Base-by-base conservation (phyloP, 108 stramenopile genomes). In the Parietichytrium sp. region DNA sequence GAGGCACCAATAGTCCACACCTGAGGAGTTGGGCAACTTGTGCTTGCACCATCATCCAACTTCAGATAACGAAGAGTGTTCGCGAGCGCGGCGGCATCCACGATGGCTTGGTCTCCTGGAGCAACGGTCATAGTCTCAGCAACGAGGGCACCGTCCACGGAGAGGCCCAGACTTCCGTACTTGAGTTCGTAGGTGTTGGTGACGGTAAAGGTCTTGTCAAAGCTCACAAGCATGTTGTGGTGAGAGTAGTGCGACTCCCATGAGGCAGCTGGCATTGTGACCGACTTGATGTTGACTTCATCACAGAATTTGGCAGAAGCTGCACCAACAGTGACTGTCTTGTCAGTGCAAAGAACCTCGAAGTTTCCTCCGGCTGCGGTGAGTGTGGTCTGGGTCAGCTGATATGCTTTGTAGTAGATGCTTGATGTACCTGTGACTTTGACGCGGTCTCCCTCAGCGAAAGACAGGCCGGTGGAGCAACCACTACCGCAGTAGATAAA, bases 151-250 rank as follows among this genome's bases (percentile, higher is more conserved):
- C 61, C 61, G 20, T 42, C 61, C 42, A 45, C 38, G n/a, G 61
- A 72, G 42, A 72, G 36, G 61, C 61, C 61, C 23, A 72, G 6
- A 33, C 38, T 72, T 10, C 61, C 61, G 20, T 72, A 72, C 29
- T 45, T 72, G 42, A 72, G 61, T 6, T 12, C 29, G 42, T 72
- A 72, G 33, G 25, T 16, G 42, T 72, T 42, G 33, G 16, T 20
- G 42, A 72, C 20, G 61, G 61, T 72, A 33, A 72, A 45, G 2
- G 36, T 2, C 23, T 72, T 33, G 38, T 10, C 10, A 25, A 72
- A 6, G 10, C 38, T 6, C 29, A 72, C 61, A 27, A 72, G 61
- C 61, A 72, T 72, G 61, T 72, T 42, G 0, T 72, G 38, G 42
- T 45, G 23, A 0, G 25, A 12, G 45, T 23, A 72, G 20, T 10